Evolutionary conservation across 768 basidiomycete genomes (phyloP).

Genomic region (Omphalotus guepiniiformis): DNA sequence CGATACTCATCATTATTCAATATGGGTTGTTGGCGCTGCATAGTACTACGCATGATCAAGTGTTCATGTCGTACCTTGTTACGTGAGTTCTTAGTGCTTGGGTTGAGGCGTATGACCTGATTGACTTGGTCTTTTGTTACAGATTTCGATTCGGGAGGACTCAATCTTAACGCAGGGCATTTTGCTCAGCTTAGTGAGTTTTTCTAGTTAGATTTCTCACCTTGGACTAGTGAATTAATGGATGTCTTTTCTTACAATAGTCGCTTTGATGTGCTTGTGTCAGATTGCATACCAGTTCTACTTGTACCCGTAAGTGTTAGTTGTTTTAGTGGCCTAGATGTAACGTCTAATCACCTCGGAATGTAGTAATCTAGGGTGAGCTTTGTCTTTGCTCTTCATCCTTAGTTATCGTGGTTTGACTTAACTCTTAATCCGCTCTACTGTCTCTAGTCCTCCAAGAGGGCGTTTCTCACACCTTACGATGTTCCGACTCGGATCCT

Average conservation of each 20-base stretch:
- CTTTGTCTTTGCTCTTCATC: slow-evolving; percentile 2
- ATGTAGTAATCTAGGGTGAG: slow-evolving; percentile 61
- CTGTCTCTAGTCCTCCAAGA: slow-evolving; percentile 58
- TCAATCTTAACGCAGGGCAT: slow-evolving; percentile 86
- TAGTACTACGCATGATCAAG: slow-evolving; percentile 84
- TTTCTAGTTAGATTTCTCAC: background rate
- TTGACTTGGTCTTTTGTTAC: slow-evolving; percentile 31
- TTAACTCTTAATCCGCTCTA: background rate
- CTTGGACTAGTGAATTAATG: slow-evolving; percentile 9
- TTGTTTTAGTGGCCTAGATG: background rate
- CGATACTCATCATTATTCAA: slow-evolving; percentile 81
- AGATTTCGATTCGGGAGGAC: slow-evolving; percentile 78
- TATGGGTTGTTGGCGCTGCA: slow-evolving; percentile 89
- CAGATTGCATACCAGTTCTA: slow-evolving; percentile 92
- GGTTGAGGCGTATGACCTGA: slow-evolving; percentile 12
- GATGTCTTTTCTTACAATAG: slow-evolving; percentile 32
- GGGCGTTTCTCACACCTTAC: slow-evolving; percentile 80
- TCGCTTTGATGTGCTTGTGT: slow-evolving; percentile 90
- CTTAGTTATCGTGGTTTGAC: background rate
- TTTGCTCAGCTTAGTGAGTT: slow-evolving; percentile 84
- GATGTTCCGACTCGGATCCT: slow-evolving; percentile 87
- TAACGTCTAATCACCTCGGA: background rate
- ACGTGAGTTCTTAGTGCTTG: slow-evolving; percentile 47
- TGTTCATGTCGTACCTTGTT: slow-evolving; percentile 89
- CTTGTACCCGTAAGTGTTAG: slow-evolving; percentile 71